Base-by-base conservation (phyloP, 164 flowering plant species). In the Echeveria elegans region DNA sequence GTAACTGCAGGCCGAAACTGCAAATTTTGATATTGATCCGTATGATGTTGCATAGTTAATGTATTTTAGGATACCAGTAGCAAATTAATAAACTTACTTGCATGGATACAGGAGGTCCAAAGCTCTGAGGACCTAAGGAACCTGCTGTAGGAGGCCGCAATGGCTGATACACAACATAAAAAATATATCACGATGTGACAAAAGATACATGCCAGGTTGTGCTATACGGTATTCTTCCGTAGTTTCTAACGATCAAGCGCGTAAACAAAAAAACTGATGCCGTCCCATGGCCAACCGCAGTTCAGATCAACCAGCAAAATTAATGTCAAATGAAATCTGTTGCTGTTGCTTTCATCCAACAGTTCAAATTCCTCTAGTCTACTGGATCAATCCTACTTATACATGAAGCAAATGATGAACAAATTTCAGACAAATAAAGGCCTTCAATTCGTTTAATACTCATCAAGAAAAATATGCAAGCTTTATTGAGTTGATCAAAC, bases 1-100 rank as follows among this genome's bases (percentile, higher is more conserved):
- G 82, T 82, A 59, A 72, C 81, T 50, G 73, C 72, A 32, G 95
- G 89, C 47, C 93, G 89, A 75, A 81, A 92, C 98, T 92, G 87
- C 72, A 69, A 56, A 9, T 53, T 67, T 61, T 11, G 66, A 31
- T 60, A 66, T 34, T 52, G 14, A 21, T 43, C 18, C 14, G 19
- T 18, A 38, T 74, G 31, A 24, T 6, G 43, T 26, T 32, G 11
- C 19, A 67, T 12, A 38, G 70, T 6, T 21, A 65, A 19, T 37
- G 19, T 15, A 7, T 36, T 10, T 63, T 36, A 19, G 47, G 5
- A 63, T n/a, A 21, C 45, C 2, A 12, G 19, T 23, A 41, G 45
- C 16, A 53, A 26, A 65, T 64, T 19, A 48, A 68, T 45, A 36
- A 50, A 36, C 68, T 68, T 81, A 86, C 89, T 74, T 84, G 94